Evolutionary conservation across 331 rosid genomes (phyloP).

Genomic region (Spiraea crenata): DNA sequence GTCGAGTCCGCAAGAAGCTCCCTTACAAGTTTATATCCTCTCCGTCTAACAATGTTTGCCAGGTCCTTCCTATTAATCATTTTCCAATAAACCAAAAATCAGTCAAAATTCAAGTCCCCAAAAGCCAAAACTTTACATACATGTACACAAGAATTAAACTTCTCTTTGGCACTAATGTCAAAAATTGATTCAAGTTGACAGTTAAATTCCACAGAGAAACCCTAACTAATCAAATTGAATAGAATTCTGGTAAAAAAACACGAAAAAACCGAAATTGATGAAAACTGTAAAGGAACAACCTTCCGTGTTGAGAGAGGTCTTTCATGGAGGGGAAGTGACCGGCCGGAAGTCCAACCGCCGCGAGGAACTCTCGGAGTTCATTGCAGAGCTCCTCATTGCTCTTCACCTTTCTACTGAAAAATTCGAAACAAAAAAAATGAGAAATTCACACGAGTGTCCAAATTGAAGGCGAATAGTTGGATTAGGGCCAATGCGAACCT

Average conservation of each 20-base stretch:
- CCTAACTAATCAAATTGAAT: constrained; percentile 2
- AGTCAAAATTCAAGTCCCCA: not conserved
- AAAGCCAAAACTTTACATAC: not conserved
- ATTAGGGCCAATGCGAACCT: constrained; percentile 33
- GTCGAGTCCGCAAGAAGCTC: constrained; percentile 56
- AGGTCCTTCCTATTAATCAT: constrained; percentile 60
- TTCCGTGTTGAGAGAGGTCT: constrained; percentile 75
- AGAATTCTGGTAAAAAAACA: not conserved
- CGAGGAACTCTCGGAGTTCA: constrained; percentile 61
- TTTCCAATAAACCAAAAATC: not conserved
- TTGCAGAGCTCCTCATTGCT: constrained; percentile 69
- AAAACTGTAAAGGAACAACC: constrained; percentile 35
- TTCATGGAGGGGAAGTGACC: constrained; percentile 70
- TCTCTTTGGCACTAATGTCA: not conserved
- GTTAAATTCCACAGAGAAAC: not conserved
- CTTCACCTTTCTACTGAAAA: constrained; percentile 53
- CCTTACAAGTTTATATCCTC: constrained; percentile 70
- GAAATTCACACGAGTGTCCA: not conserved
- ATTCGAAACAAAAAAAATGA: constrained; percentile 17
- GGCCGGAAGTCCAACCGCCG: constrained; percentile 57
- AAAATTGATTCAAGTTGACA: not conserved
- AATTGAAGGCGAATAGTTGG: not conserved
- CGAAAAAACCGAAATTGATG: not conserved
- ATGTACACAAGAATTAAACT: not conserved
- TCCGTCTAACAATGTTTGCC: constrained; percentile 84